Evolutionary conservation across 768 basidiomycete genomes (phyloP), one percentile per base, ranked within the genome.

Genomic region (Tubosaeta sp.): DNA sequence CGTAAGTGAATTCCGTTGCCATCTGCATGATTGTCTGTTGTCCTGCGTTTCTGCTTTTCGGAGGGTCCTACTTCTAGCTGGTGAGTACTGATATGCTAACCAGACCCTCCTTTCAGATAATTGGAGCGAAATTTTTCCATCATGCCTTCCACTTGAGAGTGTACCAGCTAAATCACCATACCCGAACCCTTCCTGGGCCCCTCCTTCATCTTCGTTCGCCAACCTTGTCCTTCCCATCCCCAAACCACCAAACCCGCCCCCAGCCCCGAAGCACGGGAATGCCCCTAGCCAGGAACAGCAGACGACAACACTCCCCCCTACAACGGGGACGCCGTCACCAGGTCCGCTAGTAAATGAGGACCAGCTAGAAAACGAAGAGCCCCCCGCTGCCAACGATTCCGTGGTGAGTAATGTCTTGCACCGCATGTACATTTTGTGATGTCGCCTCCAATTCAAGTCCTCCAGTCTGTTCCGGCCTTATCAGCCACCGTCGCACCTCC

Each of bases 101-200:
- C 0, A 31, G 2, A 17, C 12, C n/a, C 17, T 26, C 14, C 26
- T 43, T 48, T 35, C 35, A 69, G 67, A 68, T 29, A 61, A 60
- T 22, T 69, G 67, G 67, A 47, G 42, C 2, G 65, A 60, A 13
- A 50, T 55, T n/a, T 68, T 41, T 46, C 68, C 67, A 4, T 22
- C 13, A 0, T 16, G 5, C 7, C 29, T 59, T 14, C 14, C 53
- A 3, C 50, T 55, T 1, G 25, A 52, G 6, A 19, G 13, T 0
- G 44, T 63, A n/a, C 68, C 66, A 0, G 53, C 48, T 2, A 65
- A 55, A 46, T 56, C 52, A 8, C 68, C 68, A 1, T 70, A 68
- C 47, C 67, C 67, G 13, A 27, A 32, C 10, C 62, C 68, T 19
- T 53, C 53, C 0, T 68, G 68, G 68, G 43, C 38, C 3, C 12